These are phyloP conservation scores for Globisporangium yorkense DNA, from an alignment of 352 stramenopile genomes.

Conservation along the genomic window DNA sequence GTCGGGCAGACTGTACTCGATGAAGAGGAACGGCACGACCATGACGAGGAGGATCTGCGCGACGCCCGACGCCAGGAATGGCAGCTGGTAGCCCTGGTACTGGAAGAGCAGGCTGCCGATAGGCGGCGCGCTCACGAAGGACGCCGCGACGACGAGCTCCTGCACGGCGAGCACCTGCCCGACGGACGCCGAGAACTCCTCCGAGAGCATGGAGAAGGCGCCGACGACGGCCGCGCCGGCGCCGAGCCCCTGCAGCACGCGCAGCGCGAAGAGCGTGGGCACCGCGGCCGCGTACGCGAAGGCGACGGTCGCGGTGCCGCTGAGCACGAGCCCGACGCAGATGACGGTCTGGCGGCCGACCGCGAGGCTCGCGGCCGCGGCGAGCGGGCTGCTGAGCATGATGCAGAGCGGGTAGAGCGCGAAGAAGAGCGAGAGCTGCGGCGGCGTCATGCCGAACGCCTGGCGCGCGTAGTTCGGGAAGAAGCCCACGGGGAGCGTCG, in stretches of 20 bases:
- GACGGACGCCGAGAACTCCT: conserved; percentile 49
- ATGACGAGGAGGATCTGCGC: conserved; percentile 59
- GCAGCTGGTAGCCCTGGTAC: conserved; percentile 43
- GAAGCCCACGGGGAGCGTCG: conserved; percentile 69
- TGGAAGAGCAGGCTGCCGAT: conserved; percentile 56
- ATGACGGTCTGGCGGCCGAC: conserved; percentile 61
- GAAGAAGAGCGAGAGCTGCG: conserved; percentile 64
- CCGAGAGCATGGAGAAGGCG: conserved; percentile 56
- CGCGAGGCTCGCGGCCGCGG: conserved; percentile 30
- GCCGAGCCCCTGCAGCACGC: conserved; percentile 53
- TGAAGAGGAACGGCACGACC: conserved; percentile 62
- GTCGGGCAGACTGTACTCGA: conserved; percentile 69
- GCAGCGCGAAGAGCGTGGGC: conserved; percentile 35
- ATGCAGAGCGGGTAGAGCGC: conserved; percentile 67
- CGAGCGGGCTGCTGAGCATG: conserved; percentile 64
- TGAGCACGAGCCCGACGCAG: conserved; percentile 61
- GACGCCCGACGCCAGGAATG: conserved; percentile 52
- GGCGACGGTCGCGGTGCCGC: conserved; percentile 49
- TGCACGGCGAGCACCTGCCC: conserved; percentile 54
- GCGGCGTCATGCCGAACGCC: conserved; percentile 34
- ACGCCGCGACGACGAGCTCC: conserved; percentile 60
- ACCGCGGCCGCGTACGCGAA: conserved; percentile 50
- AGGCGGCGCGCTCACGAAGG: conserved; percentile 54
- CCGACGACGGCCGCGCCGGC: conserved; percentile 61
- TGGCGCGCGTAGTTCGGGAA: conserved; percentile 53